Evolutionary conservation across 768 basidiomycete species (phyloP).

Genomic region (Hypholoma sublateritium): DNA sequence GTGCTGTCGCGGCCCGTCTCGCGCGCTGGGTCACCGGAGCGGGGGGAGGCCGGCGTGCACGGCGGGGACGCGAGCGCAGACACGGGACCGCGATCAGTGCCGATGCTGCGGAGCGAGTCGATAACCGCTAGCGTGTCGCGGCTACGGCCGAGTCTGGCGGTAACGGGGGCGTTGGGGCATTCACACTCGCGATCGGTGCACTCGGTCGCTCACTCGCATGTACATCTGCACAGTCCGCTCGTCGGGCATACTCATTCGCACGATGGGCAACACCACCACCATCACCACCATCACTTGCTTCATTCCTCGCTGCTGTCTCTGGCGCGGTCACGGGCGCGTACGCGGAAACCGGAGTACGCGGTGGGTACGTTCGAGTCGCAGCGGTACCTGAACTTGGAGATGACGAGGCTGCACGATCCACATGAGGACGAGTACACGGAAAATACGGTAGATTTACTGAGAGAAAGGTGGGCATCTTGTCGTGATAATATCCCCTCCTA

Average conservation of each 20-base stretch:
- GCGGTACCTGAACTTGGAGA: slow-evolving; percentile 67
- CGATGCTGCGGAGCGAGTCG: neutral
- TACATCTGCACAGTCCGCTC: slow-evolving; percentile 2
- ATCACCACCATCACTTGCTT: slow-evolving; percentile 18
- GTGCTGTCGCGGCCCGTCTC: slow-evolving; percentile 4
- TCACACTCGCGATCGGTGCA: neutral
- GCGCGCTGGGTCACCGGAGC: neutral
- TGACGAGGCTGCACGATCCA: slow-evolving; percentile 50
- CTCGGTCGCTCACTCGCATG: slow-evolving; percentile 5
- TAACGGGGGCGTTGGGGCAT: neutral
- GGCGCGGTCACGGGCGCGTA: slow-evolving; percentile 22
- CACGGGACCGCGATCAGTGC: neutral
- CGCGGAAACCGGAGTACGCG: slow-evolving; percentile 42
- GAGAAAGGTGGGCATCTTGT: slow-evolving; percentile 33
- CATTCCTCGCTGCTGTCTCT: slow-evolving; percentile 40
- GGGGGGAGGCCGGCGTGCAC: neutral
- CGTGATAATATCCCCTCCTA: too few relatives aligned
- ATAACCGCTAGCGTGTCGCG: neutral
- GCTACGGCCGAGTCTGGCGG: neutral
- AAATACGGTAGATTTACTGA: slow-evolving; percentile 43
- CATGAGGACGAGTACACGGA: slow-evolving; percentile 41
- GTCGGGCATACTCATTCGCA: slow-evolving; percentile 30
- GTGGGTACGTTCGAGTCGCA: slow-evolving; percentile 78
- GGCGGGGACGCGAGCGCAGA: neutral
- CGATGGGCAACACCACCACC: slow-evolving; percentile 24